phyloP scores from a whole-genome alignment of 2,329 filamentous ascomycete genomes.

The Colletotrichum sp. region DNA sequence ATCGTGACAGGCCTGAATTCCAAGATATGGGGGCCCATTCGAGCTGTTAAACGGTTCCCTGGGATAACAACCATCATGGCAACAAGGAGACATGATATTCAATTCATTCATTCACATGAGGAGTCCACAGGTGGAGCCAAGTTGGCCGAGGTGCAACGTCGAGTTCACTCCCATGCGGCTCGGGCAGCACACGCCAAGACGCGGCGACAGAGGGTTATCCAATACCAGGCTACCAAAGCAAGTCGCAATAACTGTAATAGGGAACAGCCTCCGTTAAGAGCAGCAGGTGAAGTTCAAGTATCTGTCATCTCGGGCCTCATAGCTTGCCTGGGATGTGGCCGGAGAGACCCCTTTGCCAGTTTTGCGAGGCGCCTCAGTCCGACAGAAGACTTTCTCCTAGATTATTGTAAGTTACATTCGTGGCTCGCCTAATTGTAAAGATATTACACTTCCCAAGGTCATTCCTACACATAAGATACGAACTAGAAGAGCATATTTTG shows the following conservation, averaged over 20 bases:
- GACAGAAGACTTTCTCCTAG: not conserved
- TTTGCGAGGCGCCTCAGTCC: not conserved
- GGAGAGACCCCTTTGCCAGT: not conserved
- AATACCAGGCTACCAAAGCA: not conserved
- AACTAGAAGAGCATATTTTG: too few species aligned
- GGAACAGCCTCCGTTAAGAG: not conserved
- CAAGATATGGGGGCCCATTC: not conserved
- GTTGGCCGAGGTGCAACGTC: not conserved
- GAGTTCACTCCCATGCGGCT: not conserved
- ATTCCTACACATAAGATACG: not conserved
- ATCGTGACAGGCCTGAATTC: not conserved
- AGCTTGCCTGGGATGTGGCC: not conserved
- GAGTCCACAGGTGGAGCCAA: not conserved
- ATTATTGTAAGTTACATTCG: not conserved
- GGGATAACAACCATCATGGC: rapidly evolving
- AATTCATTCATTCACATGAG: not conserved
- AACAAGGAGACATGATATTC: not conserved
- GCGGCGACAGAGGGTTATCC: not conserved
- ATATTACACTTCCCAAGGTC: not conserved
- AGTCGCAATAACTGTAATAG: rapidly evolving
- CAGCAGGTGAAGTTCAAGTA: not conserved
- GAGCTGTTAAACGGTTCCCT: not conserved
- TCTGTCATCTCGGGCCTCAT: not conserved
- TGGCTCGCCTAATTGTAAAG: too few species aligned
- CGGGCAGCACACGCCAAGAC: not conserved